Evolutionary conservation across 176 grass and related monocot genomes (phyloP), one percentile per base, ranked within the genome.

Genomic region (Luzula sylvatica): DNA sequence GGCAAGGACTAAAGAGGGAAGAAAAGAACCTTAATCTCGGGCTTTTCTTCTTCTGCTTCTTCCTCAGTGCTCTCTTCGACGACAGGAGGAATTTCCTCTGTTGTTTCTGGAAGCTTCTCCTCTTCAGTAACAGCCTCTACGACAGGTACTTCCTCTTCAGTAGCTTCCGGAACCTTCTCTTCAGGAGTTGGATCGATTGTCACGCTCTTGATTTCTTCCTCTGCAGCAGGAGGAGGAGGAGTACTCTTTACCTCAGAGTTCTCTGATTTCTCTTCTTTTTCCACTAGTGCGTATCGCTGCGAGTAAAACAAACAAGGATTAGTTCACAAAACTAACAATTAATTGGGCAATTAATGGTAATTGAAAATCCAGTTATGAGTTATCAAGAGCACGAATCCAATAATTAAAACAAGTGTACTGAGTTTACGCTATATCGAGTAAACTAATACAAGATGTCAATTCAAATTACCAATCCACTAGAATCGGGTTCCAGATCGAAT

Each of bases 11-110:
- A 26, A 35, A 64, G 29, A 14, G 60, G 54, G 5, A 3, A 50
- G 25, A 51, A 72, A 21, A 27, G 65, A 61, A 90, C 82, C 81
- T 86, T 86, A 72, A 94, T 76, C 42, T 79, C 70, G 22, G 70
- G 35, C 65, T 69, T 72, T 52, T 75, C 58, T 71, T 78, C 77
- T 26, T 72, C 55, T 52, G 59, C 21, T 57, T 55, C 65, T 67
- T 84, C 57, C 40, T 65, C 73, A 38, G 70, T 8, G 64, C 49
- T 16, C 53, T 78, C 68, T 25, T 28, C 60, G 54, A 15, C 75
- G 65, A 77, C 76, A 38, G 60, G 23, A 55, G 30, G 55, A 67
- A 46, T 11, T 48, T 76, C 82, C 24, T 68, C 58, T 51, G 38
- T 23, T 50, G 66, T 61, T 38, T 77, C 67, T 18, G 68, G 5